These are phyloP conservation scores for Gautieria morchelliformis DNA, from an alignment of 768 basidiomycete genomes.

Conservation along the genomic window DNA sequence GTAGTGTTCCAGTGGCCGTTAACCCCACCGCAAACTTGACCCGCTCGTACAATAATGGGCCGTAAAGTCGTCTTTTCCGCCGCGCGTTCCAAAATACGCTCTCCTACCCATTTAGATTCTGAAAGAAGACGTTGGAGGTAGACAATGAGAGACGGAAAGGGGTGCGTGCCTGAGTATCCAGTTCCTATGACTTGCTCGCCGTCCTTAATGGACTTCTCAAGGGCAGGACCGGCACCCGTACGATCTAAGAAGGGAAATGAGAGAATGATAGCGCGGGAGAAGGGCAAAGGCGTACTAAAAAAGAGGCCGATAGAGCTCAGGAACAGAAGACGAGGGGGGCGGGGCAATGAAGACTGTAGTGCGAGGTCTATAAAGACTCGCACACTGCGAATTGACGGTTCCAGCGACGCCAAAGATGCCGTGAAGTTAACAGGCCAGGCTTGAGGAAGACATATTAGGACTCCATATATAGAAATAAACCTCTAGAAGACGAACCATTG, in stretches of 20 bases:
- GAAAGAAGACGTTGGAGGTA: not conserved
- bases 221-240: not conserved
- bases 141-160: not conserved
- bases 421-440: conserved; percentile 15
- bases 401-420: conserved; percentile 11
- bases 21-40: conserved; percentile 32
- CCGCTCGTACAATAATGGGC: conserved; percentile 30
- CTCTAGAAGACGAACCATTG: conserved; percentile 11
- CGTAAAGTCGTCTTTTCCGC: conserved; percentile 19
- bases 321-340: conserved; percentile 24
- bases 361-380: conserved; percentile 27
- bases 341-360: conserved; percentile 15
- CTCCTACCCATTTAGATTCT: conserved; percentile 32
- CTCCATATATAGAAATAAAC: conserved; percentile 23
- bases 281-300: conserved; percentile 15
- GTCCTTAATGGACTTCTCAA: not conserved
- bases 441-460: not conserved
- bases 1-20: conserved; percentile 29
- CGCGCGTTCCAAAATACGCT: conserved; percentile 30
- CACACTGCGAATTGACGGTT: conserved; percentile 17
- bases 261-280: not conserved
- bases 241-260: not conserved
- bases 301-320: conserved; percentile 24
- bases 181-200: conserved; percentile 3
- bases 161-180: conserved; percentile 3